These are phyloP conservation scores for Moesziomyces globuligerus DNA, from an alignment of 1,284 basidiomycete genomes.

Conservation along the genomic window DNA sequence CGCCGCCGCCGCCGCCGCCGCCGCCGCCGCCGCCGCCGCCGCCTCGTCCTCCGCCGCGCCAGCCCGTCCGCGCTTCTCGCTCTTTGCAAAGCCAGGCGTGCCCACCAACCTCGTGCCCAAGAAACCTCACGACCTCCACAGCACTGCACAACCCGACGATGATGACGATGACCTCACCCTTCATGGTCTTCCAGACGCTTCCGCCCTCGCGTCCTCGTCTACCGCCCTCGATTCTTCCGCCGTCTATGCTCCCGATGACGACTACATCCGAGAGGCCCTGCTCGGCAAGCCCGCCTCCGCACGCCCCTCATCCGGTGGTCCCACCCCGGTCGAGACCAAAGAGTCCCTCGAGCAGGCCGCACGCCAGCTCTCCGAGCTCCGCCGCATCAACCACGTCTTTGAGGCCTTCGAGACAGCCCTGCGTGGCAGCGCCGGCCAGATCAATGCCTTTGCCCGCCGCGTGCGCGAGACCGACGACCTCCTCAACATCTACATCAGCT, in stretches of 20 bases:
- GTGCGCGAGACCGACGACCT: conserved; percentile 57
- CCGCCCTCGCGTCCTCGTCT: conserved; percentile 13
- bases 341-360: conserved; percentile 53
- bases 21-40: too few relatives aligned
- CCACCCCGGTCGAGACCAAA: conserved; percentile 25
- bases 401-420: conserved; percentile 59
- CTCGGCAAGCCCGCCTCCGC: conserved; percentile 34
- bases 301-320: conserved; percentile 26
- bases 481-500: conserved; percentile 58
- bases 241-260: conserved; percentile 30
- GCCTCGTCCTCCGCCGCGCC: too few relatives aligned
- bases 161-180: conserved; percentile 40
- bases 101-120: conserved; percentile 39
- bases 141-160: conserved; percentile 17
- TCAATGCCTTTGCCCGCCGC: conserved; percentile 57
- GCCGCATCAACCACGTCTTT: conserved; percentile 61
- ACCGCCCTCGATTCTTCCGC: conserved; percentile 8
- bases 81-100: conserved; percentile 46
- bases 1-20: too few relatives aligned
- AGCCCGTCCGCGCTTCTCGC: conserved; percentile 36
- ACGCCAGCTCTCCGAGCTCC: conserved; percentile 56
- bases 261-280: conserved; percentile 47
- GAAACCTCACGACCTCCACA: conserved; percentile 8
- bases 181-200: conserved; percentile 18
- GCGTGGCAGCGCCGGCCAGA: conserved; percentile 49